Evolutionary conservation across 164 flowering plant species (phyloP).

Genomic region (Annona squamosa): DNA sequence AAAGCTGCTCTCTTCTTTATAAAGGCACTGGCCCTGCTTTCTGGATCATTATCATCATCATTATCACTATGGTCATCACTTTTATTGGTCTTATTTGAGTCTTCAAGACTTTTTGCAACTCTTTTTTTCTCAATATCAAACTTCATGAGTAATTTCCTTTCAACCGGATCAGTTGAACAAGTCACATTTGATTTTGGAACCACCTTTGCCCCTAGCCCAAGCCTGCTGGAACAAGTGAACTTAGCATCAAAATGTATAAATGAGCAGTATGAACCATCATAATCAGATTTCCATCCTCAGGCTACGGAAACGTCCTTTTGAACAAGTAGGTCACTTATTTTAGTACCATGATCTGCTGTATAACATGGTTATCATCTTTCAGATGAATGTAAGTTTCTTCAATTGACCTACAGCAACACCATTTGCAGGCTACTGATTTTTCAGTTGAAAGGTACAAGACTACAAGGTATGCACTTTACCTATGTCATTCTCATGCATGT

Average conservation of each 20-base stretch:
- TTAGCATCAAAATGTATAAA: not conserved
- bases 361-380: no score
- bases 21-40: conserved; percentile 54
- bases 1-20: conserved; percentile 37
- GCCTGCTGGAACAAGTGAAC: conserved; percentile 26
- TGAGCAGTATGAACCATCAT: not conserved
- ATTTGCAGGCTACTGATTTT: no score
- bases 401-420: no score
- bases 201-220: conserved; percentile 48
- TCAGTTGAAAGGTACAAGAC: no score
- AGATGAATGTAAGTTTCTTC: no score
- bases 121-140: conserved; percentile 37
- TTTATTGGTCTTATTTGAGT: conserved; percentile 18
- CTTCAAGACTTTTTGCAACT: conserved; percentile 28
- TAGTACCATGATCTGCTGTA: no score
- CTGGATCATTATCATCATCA: conserved; percentile 42
- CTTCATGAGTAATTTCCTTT: conserved; percentile 43
- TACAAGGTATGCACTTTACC: no score
- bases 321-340: no score
- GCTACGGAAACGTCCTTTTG: no score
- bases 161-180: conserved; percentile 41
- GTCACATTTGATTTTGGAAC: conserved; percentile 23
- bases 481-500: no score
- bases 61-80: conserved; percentile 23
- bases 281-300: no score